phyloP scores from a whole-genome alignment of 306 rosid genomes.

The Cercis canadensis region DNA sequence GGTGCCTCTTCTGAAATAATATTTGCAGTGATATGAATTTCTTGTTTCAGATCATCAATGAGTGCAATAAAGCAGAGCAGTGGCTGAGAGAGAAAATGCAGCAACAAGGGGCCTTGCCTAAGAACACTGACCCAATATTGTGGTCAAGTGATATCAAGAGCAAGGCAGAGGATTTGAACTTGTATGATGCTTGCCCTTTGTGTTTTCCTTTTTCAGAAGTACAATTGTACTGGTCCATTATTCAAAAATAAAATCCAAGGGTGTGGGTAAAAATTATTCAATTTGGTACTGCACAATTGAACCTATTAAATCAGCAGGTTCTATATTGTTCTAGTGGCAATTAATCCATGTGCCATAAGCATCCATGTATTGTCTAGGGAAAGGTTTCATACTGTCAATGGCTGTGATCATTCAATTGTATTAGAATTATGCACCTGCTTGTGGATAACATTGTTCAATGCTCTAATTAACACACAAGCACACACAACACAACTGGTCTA shows the following conservation, averaged over 20 bases:
- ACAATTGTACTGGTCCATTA: constrained; percentile 1
- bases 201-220: constrained; percentile 14
- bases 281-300: too few species aligned
- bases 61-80: constrained; percentile 69
- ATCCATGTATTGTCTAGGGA: constrained; percentile 6
- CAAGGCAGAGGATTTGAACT: constrained; percentile 60
- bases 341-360: constrained; percentile 5
- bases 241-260: constrained; percentile 5
- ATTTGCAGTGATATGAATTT: constrained; percentile 7
- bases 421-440: constrained; percentile 13
- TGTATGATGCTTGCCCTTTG: constrained; percentile 52
- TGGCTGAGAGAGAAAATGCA: constrained; percentile 78
- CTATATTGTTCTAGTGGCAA: too few species aligned
- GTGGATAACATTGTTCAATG: constrained; percentile 1
- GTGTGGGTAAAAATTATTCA: constrained; percentile 1
- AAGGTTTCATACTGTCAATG: background rate
- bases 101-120: constrained; percentile 70
- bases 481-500: too few species aligned
- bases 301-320: too few species aligned
- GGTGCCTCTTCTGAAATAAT: constrained; percentile 1
- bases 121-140: constrained; percentile 64
- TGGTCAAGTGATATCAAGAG: constrained; percentile 69
- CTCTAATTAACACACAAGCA: too few species aligned
- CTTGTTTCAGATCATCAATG: constrained; percentile 52
- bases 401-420: background rate